phyloP scores from a whole-genome alignment of 2,329 filamentous ascomycete genomes.

The Colletotrichum viniferum region DNA sequence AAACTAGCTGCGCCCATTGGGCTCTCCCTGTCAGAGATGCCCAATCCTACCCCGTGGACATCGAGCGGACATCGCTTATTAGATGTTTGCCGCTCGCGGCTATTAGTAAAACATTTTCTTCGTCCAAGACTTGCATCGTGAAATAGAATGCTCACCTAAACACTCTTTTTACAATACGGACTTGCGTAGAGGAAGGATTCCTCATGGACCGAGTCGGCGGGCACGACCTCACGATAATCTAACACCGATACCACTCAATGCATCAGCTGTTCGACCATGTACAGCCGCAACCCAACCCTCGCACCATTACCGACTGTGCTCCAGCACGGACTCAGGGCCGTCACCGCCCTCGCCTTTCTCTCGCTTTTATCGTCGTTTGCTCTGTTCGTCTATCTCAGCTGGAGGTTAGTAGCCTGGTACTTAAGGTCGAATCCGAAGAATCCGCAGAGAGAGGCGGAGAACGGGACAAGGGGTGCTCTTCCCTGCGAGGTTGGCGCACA shows the following conservation, averaged over 20 bases:
- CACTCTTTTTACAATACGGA: not conserved
- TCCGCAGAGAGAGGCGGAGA: constrained; percentile 17
- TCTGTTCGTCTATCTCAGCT: constrained; percentile 38
- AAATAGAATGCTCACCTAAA: not conserved
- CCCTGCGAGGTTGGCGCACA: constrained; percentile 24
- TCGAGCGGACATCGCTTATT: not conserved
- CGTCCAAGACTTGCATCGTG: not conserved
- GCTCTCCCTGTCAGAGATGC: not conserved
- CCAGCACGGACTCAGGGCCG: constrained; percentile 37
- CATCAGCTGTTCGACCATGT: not conserved
- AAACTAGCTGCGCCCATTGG: not conserved
- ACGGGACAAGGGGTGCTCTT: constrained; percentile 1
- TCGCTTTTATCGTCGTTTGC: constrained; percentile 37
- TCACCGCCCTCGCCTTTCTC: constrained; percentile 36
- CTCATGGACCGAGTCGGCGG: not conserved
- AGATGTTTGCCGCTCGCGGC: not conserved
- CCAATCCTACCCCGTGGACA: not conserved
- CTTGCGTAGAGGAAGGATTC: not conserved
- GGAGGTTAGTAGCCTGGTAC: constrained; percentile 39
- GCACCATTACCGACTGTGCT: constrained; percentile 37
- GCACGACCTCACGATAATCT: not conserved
- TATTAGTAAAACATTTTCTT: not conserved
- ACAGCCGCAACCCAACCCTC: constrained; percentile 25
- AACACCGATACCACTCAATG: not conserved
- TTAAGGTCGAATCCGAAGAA: constrained; percentile 33